These are phyloP conservation scores for Sporothrix pallida DNA, from an alignment of 2,329 filamentous ascomycete species.

Conservation along the genomic window DNA sequence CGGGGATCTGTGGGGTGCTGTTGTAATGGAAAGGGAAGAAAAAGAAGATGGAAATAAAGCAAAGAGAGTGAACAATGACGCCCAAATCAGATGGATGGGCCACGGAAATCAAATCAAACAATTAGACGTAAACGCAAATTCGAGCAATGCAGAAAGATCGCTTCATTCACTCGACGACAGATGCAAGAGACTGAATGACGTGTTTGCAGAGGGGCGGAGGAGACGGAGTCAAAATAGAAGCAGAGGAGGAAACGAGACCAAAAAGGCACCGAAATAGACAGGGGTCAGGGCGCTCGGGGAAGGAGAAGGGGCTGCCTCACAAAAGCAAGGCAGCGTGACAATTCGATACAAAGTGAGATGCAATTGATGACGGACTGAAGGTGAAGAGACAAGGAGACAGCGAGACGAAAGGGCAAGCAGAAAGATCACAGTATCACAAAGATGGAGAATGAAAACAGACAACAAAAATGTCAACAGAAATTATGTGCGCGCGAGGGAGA, in stretches of 20 bases:
- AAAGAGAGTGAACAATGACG: too few relatives aligned
- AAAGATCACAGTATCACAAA: not conserved
- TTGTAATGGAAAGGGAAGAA: not conserved
- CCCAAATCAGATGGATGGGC: not conserved
- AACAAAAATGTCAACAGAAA: not conserved
- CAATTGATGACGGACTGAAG: not conserved
- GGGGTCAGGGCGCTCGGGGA: conserved; percentile 15
- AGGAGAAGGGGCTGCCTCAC: not conserved
- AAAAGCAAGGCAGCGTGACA: not conserved
- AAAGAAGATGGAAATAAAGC: not conserved
- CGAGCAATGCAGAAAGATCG: not conserved
- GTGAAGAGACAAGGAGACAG: not conserved
- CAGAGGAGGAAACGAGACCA: not conserved
- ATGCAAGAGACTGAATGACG: conserved; percentile 20
- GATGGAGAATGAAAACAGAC: not conserved
- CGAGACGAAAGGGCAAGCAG: not conserved
- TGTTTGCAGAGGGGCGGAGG: conserved; percentile 16
- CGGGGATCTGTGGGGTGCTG: conserved; percentile 16
- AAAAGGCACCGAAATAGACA: not conserved
- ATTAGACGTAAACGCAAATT: not conserved
- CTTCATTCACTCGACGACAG: not conserved
- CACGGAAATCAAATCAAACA: not conserved
- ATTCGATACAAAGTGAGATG: not conserved
- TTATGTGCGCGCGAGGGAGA: conserved; percentile 3
- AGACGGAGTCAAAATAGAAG: not conserved